A percentile compares a stretch with the other conserved stretches of the same genome.
These are phyloP conservation scores for Corrigiola litoralis DNA, from an alignment of 179 eudicot genomes.

Conservation along the genomic window DNA sequence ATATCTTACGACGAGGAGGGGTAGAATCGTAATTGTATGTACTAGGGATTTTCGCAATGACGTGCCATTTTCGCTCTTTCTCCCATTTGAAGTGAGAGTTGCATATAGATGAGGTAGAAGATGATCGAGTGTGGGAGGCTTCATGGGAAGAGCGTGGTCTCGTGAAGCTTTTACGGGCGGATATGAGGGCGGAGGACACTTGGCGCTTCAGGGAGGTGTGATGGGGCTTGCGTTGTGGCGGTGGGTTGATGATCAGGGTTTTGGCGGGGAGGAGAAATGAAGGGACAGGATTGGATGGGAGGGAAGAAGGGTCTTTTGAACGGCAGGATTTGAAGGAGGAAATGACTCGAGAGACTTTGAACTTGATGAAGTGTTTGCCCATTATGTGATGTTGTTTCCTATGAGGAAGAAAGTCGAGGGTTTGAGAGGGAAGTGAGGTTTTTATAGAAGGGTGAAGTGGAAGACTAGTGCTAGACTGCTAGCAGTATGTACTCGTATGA, in stretches of 20 bases:
- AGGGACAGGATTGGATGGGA: constrained; percentile 60
- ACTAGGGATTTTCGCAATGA: constrained; percentile 35
- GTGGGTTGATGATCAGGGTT: background rate
- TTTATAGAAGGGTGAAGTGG: background rate
- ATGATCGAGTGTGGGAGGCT: constrained; percentile 10
- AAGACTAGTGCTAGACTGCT: no score
- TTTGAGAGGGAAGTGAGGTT: background rate
- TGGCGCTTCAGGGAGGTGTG: constrained; percentile 39
- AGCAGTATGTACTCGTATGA: no score
- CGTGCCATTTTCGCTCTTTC: constrained; percentile 59
- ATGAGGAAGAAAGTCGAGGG: background rate
- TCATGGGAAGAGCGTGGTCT: constrained; percentile 19
- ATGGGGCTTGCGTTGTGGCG: constrained; percentile 15
- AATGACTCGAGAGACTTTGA: constrained; percentile 43
- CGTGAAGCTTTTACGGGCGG: constrained; percentile 22
- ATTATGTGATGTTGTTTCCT: no score
- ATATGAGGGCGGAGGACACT: constrained; percentile 37
- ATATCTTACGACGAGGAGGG: constrained; percentile 57
- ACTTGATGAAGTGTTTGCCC: constrained; percentile 63
- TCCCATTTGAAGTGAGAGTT: constrained; percentile 34
- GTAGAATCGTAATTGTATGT: constrained; percentile 26
- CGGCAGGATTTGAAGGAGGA: constrained; percentile 68
- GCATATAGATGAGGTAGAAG: background rate
- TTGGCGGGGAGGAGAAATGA: constrained; percentile 27
- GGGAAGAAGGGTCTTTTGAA: constrained; percentile 56